Evolutionary conservation across 345 rosid species (phyloP).

Genomic region (Arabis alpina): DNA sequence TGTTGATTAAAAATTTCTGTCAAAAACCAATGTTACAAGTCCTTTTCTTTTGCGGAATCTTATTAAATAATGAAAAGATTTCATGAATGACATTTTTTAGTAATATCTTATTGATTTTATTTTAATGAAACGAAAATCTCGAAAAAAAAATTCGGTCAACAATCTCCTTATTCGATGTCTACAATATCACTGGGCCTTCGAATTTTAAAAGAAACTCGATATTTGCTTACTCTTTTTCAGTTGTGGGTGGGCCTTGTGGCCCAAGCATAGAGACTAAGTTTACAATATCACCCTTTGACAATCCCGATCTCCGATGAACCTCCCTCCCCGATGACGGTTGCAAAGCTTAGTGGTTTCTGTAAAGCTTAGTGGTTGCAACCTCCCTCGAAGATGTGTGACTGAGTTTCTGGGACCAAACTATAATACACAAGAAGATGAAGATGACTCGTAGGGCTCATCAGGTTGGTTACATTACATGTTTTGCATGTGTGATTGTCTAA

Average conservation of each 20-base stretch:
- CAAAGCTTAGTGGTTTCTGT: not conserved
- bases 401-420: slow-evolving; percentile 1
- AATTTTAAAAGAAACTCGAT: slow-evolving; percentile 1
- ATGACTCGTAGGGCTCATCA: not conserved
- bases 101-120: no score
- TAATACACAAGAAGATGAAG: slow-evolving; percentile 33
- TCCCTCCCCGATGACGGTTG: not conserved
- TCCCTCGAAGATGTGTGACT: not conserved
- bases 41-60: no score
- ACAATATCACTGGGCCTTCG: slow-evolving; percentile 8
- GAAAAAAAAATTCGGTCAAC: no score
- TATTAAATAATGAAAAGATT: no score
- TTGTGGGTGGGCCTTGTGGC: slow-evolving; percentile 25
- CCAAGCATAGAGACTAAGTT: not conserved
- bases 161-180: no score
- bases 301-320: not conserved
- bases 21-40: no score
- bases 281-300: not conserved
- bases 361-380: no score
- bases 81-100: no score
- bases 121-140: no score
- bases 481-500: slow-evolving; percentile 29
- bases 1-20: no score
- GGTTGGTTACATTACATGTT: slow-evolving; percentile 20
- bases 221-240: not conserved